A percentile compares a stretch with the other conserved stretches of the same genome.
phyloP scores from a whole-genome alignment of 331 rosid species.

The Malus hybrid region DNA sequence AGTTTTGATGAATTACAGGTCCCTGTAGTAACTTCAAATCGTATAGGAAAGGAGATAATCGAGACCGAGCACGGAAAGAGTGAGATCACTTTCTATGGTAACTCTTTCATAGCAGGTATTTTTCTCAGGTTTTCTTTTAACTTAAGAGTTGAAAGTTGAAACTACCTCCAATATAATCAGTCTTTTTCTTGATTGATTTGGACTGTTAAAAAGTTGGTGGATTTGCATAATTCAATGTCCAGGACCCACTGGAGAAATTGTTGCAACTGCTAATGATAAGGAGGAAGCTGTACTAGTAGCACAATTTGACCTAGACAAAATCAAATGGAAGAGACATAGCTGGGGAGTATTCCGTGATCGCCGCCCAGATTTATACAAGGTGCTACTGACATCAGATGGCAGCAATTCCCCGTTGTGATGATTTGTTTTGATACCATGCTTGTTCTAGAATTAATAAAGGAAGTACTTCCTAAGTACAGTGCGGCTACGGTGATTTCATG shows the following conservation, averaged over 20 bases:
- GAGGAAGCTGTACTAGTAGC: constrained; percentile 74
- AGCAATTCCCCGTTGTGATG: constrained; percentile 26
- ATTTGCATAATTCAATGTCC: constrained; percentile 11
- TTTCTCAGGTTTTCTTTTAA: not conserved
- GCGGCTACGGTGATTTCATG: not conserved
- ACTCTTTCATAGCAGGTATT: constrained; percentile 92
- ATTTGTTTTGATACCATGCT: not conserved
- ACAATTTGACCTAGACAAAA: constrained; percentile 69
- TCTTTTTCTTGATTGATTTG: not conserved
- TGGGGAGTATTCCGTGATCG: constrained; percentile 96
- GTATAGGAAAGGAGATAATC: constrained; percentile 78
- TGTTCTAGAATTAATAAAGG: not conserved
- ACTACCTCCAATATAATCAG: not conserved
- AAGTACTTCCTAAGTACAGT: not conserved
- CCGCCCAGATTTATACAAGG: constrained; percentile 84
- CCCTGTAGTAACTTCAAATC: constrained; percentile 89
- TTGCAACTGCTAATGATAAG: constrained; percentile 61
- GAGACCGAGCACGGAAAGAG: constrained; percentile 89
- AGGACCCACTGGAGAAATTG: constrained; percentile 94
- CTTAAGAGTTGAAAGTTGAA: not conserved
- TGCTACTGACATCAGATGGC: constrained; percentile 79
- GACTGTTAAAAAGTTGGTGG: not conserved
- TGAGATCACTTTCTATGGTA: constrained; percentile 73
- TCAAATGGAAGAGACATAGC: constrained; percentile 64
- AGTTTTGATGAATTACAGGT: constrained; percentile 52